Evolutionary conservation across 805 yeast species (phyloP).

Genomic region (Kuraishia cidri): DNA sequence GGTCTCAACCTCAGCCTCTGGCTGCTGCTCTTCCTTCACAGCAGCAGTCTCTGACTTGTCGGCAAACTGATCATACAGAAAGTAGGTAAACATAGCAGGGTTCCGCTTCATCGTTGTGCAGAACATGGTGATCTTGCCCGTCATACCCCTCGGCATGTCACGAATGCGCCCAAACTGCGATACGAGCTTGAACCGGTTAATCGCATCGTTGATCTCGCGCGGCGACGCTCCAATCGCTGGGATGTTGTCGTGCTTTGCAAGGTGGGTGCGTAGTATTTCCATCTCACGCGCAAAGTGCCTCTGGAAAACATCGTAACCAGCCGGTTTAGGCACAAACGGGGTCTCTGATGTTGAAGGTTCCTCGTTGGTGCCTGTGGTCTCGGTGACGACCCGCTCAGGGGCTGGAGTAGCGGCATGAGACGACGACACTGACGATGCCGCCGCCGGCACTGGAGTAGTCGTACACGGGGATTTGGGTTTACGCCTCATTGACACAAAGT

Average conservation of each 20-base stretch:
- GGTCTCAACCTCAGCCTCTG: neutral
- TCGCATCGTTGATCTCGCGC: conserved; percentile 4
- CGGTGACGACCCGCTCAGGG: too few species aligned
- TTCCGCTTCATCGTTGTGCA: conserved; percentile 14
- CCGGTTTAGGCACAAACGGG: conserved; percentile 6
- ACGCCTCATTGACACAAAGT: conserved; percentile 4
- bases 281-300: conserved; percentile 11
- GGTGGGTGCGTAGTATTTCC: conserved; percentile 5
- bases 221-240: neutral
- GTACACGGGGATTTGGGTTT: conserved; percentile 1
- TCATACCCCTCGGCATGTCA: conserved; percentile 4
- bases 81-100: conserved; percentile 4
- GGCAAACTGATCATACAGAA: neutral
- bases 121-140: conserved; percentile 5
- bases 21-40: neutral
- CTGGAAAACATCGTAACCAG: conserved; percentile 13
- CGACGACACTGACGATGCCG: too few species aligned
- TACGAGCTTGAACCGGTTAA: conserved; percentile 9
- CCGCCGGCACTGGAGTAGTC: neutral
- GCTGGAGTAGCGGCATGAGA: too few species aligned
- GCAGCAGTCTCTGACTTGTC: conserved; percentile 4
- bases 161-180: conserved; percentile 5
- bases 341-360: conserved; percentile 2
- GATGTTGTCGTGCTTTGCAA: conserved; percentile 1
- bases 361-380: too few species aligned